These are phyloP conservation scores for Ophiocordyceps robertsii DNA, from an alignment of 2,329 filamentous ascomycete genomes.

Conservation along the genomic window DNA sequence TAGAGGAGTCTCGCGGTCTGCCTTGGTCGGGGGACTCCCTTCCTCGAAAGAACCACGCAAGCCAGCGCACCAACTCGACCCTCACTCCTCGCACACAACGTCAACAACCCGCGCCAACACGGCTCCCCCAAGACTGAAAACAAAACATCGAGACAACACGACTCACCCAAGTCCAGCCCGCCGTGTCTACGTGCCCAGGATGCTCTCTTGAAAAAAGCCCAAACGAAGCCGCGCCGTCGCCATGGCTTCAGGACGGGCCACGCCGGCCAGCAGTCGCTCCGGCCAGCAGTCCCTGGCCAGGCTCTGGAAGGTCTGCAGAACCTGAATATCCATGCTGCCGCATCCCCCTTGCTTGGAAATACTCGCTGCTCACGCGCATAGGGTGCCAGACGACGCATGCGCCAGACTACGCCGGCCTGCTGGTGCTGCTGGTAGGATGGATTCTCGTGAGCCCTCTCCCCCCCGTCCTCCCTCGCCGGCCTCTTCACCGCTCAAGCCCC, in stretches of 20 bases:
- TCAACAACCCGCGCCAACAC: too few relatives aligned
- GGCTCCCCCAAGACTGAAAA: too few relatives aligned
- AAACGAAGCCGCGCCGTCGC: background rate
- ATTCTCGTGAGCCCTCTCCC: slow-evolving; percentile 35
- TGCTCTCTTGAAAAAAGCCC: background rate
- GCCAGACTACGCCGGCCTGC: slow-evolving; percentile 74
- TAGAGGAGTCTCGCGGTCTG: too few relatives aligned
- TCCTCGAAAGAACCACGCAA: too few relatives aligned
- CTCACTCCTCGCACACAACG: too few relatives aligned
- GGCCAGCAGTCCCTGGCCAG: slow-evolving; percentile 18
- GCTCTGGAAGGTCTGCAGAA: slow-evolving; percentile 31
- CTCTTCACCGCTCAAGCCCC: background rate
- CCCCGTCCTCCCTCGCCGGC: background rate
- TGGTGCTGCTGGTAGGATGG: slow-evolving; percentile 54
- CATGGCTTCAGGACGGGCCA: background rate
- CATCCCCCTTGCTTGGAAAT: too few relatives aligned
- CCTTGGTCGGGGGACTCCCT: too few relatives aligned
- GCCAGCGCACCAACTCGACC: too few relatives aligned
- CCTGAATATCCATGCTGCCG: background rate
- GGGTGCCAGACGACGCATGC: slow-evolving; percentile 67
- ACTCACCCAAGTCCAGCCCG: too few relatives aligned
- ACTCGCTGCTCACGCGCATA: background rate
- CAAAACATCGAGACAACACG: too few relatives aligned
- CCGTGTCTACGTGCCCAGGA: background rate
- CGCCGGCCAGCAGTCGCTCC: background rate